Conservation (phyloP, 1,284 basidiomycete genomes). For the Thelephora terrestris region DNA sequence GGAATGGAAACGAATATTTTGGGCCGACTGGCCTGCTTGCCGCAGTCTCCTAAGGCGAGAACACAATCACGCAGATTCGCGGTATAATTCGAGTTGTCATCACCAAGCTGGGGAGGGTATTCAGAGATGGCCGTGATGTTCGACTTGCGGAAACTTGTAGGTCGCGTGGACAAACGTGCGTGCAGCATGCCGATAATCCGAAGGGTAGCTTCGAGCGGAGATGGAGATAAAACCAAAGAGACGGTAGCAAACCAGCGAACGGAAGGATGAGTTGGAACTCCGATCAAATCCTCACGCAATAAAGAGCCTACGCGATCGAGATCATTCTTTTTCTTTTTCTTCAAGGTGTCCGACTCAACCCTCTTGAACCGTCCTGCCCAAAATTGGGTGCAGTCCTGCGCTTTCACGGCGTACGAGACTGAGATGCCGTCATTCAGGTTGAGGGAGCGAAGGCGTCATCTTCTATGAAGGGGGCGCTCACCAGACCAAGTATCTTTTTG, state of each 20-base stretch:
- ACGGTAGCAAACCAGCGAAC: neutral
- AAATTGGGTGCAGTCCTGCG: slow-evolving; percentile 19
- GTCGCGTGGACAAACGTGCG: neutral
- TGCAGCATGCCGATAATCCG: neutral
- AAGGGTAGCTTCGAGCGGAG: neutral
- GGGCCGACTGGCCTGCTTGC: slow-evolving; percentile 43
- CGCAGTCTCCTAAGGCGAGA: slow-evolving; percentile 62
- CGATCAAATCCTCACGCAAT: neutral
- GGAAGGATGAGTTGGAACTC: neutral
- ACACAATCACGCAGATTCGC: slow-evolving; percentile 53
- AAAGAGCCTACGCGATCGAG: slow-evolving; percentile 4
- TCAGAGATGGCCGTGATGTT: slow-evolving; percentile 54
- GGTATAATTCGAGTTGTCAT: slow-evolving; percentile 1
- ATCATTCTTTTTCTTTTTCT: slow-evolving; percentile 18
- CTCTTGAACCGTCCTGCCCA: slow-evolving; percentile 26
- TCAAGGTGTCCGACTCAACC: slow-evolving; percentile 29
- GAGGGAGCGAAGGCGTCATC: slow-evolving; percentile 60
- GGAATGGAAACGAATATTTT: slow-evolving; percentile 1
- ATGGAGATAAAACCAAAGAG: neutral
- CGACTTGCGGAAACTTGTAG: slow-evolving; percentile 38
- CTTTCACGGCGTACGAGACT: slow-evolving; percentile 9
- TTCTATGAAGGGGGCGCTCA: slow-evolving; percentile 41
- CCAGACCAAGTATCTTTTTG: slow-evolving; percentile 44
- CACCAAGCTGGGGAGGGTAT: slow-evolving; percentile 1
- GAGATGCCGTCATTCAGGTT: slow-evolving; percentile 47